Base-by-base conservation (phyloP, 2,329 filamentous ascomycete species). In the Penicillium janthinellum region DNA sequence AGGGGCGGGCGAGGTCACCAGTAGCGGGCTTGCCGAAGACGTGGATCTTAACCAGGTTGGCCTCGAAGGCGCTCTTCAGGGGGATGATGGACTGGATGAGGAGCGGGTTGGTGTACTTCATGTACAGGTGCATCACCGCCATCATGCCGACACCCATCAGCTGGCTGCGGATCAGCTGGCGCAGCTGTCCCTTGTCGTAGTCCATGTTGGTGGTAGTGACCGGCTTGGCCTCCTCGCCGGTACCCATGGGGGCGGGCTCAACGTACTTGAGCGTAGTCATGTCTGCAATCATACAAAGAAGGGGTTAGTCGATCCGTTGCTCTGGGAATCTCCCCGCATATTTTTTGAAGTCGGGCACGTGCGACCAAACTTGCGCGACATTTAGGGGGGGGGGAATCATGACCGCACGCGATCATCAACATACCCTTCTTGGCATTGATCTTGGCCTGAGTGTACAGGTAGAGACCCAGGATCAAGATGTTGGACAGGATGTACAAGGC, bases 31-130 rank as follows among this genome's bases (percentile, higher is more conserved):
- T 83, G 72, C 93, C 93, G 66, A 93, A 90, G 65, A 99, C 69
- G 81, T 98, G 90, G 74, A 99, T 94, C 87, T 98, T 97, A 84
- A 95, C 86, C 71, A 97, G 83, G 84, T 97, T 98, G 81, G 89
- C 86, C 84, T 99, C 95, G 79, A 99, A 86, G 48, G 92, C 94
- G 75, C 90, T 86, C 89, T 99, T 99, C 79, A 98, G 84, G 37
- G 95, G 95, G 75, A 99, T 95, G 82, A 99, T 96, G 78, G 90
- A 96, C 87, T 99, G 95, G 82, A 99, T 96, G 73, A 97, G 84
- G 54, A 99, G 90, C 44, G 95, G 95, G 88, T 98, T 99, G 82
- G 93, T 98, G 89, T 98, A 99, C 79, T 97, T 93, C 85, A 99
- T 90, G 88, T 98, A 99, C 63, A 99, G 68, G 83, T 99, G 95